Evolutionary conservation across 148 eudicot genomes (phyloP).

Genomic region (Rhododendron vialii): DNA sequence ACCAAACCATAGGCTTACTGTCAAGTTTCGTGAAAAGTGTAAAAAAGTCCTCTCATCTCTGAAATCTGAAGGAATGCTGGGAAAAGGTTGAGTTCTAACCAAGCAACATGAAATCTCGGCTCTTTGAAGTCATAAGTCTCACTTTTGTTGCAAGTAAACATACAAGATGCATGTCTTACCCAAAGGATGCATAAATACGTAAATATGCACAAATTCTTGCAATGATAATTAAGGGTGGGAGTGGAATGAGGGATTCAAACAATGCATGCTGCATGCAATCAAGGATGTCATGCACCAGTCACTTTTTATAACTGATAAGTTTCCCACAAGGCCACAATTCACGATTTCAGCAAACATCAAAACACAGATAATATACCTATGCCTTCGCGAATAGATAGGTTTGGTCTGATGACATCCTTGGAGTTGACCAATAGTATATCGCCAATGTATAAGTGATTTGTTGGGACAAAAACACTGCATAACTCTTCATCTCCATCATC

Average conservation of each 20-base stretch:
- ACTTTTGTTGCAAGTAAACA: not conserved
- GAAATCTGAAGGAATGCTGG: not conserved
- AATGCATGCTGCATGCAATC: not conserved
- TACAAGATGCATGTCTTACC: not conserved
- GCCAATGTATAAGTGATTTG: slow-evolving; percentile 88
- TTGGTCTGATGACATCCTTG: slow-evolving; percentile 80
- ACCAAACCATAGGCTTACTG: not conserved
- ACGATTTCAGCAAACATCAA: not conserved
- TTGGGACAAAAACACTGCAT: slow-evolving; percentile 89
- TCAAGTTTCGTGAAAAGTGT: not conserved
- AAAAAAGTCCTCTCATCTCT: not conserved
- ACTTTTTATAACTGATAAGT: not conserved
- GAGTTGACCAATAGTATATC: slow-evolving; percentile 78
- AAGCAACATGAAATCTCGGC: not conserved
- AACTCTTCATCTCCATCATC: slow-evolving; percentile 87
- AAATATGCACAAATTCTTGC: not conserved
- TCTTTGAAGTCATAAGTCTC: not conserved
- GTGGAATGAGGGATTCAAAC: not conserved
- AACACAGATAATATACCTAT: slow-evolving; percentile 49
- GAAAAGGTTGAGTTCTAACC: not conserved
- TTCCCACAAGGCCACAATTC: not conserved
- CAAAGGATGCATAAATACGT: not conserved
- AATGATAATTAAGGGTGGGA: not conserved
- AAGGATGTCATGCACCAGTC: not conserved
- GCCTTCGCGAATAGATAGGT: slow-evolving; percentile 89